phyloP scores from a whole-genome alignment of 202 grass and related monocot genomes.

The Carex sylvatica region DNA sequence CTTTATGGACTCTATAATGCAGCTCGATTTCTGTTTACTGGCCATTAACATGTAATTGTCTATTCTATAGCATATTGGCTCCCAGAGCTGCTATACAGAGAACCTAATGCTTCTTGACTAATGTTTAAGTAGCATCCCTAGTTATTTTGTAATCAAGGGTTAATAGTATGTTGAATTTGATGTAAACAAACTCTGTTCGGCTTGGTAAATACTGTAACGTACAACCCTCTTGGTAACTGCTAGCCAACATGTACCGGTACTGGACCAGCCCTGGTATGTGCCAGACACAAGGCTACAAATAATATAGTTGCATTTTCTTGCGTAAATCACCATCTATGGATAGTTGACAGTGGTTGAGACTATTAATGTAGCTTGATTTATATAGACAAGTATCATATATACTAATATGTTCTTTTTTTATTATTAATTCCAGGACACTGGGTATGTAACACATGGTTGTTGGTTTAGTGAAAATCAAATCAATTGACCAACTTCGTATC shows the following conservation, averaged over 20 bases:
- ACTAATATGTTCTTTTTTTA: neutral
- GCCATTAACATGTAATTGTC: conserved; percentile 4
- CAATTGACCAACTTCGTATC: neutral
- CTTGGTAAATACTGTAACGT: neutral
- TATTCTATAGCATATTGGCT: conserved; percentile 6
- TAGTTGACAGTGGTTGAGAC: neutral
- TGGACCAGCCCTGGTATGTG: neutral
- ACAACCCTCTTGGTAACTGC: neutral
- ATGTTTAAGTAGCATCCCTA: neutral
- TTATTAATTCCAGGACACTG: neutral
- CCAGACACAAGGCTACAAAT: neutral
- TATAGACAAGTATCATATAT: neutral
- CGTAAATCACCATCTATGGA: neutral
- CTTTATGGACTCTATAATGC: conserved; percentile 5
- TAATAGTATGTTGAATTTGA: neutral
- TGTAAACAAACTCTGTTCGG: neutral
- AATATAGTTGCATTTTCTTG: conserved; percentile 2
- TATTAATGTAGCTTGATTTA: neutral
- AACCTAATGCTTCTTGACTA: conserved; percentile 2
- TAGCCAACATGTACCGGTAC: neutral
- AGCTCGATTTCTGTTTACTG: conserved; percentile 4
- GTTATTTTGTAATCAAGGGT: neutral
- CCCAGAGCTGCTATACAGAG: neutral
- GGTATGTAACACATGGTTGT: neutral
- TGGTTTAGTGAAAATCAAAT: neutral